Percentiles rank a stretch among this genome's conserved stretches.
Evolutionary conservation across 495 filamentous ascomycete species (phyloP).

Genomic region (Terfezia boudieri): DNA sequence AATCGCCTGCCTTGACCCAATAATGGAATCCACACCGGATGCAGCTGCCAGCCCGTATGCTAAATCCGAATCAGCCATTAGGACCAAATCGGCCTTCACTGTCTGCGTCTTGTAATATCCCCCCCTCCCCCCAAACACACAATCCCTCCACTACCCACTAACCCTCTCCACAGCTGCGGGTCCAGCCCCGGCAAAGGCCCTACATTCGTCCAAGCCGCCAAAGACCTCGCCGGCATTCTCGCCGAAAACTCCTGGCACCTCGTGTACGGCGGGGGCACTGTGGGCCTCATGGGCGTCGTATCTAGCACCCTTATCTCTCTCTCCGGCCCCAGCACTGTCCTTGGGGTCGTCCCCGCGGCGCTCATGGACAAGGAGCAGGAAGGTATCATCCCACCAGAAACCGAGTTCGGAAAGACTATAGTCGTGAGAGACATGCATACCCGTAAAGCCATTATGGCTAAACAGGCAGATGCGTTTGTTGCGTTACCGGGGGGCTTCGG

Average conservation of each 20-base stretch:
- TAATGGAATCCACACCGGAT: no score
- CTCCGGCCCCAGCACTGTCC: slow-evolving; percentile 59
- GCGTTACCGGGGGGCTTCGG: slow-evolving; percentile 80
- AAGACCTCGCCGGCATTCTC: slow-evolving; percentile 50
- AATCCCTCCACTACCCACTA: background rate
- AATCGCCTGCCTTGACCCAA: no score
- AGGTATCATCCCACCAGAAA: slow-evolving; percentile 35
- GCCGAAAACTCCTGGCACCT: slow-evolving; percentile 51
- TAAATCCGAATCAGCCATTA: no score
- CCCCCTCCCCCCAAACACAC: slow-evolving; percentile 3
- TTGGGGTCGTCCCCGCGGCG: slow-evolving; percentile 76
- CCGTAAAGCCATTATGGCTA: slow-evolving; percentile 78
- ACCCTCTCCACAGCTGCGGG: slow-evolving; percentile 9
- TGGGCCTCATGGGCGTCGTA: slow-evolving; percentile 84
- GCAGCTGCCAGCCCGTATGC: no score
- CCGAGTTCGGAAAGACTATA: slow-evolving; percentile 58
- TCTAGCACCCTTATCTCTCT: slow-evolving; percentile 70
- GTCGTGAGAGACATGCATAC: slow-evolving; percentile 90
- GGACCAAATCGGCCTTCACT: slow-evolving; percentile 2
- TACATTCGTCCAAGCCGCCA: slow-evolving; percentile 49
- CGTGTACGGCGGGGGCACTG: slow-evolving; percentile 87
- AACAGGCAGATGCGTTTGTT: slow-evolving; percentile 75
- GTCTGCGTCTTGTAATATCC: slow-evolving; percentile 68
- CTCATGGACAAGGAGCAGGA: slow-evolving; percentile 63
- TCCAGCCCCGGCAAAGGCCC: slow-evolving; percentile 41